These are phyloP conservation scores for Ogataea nonfermentans DNA, from an alignment of 805 yeast genomes.

Conservation along the genomic window DNA sequence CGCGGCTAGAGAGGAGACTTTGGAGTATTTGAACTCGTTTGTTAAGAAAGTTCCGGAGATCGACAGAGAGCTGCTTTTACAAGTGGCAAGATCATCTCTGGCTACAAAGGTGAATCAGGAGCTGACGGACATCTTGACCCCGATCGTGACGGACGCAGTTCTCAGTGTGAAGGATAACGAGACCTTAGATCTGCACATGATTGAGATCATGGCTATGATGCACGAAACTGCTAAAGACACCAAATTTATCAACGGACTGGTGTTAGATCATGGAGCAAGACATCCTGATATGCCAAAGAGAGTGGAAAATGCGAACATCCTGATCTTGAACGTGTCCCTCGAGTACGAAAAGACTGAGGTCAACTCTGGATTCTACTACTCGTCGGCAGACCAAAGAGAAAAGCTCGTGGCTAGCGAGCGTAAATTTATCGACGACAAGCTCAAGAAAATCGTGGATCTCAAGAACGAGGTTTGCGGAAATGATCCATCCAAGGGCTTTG, in stretches of 20 bases:
- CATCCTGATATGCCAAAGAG: conserved; percentile 98
- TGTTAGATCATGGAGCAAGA: conserved; percentile 96
- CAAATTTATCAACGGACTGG: conserved; percentile 80
- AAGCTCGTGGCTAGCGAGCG: conserved; percentile 91
- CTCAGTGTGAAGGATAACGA: conserved; percentile 60
- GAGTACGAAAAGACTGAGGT: conserved; percentile 98
- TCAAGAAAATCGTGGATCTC: conserved; percentile 85
- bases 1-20: conserved; percentile 72
- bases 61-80: conserved; percentile 85
- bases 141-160: conserved; percentile 96
- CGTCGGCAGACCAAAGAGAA: conserved; percentile 94
- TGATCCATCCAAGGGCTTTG: conserved; percentile 74
- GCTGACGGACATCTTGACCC: conserved; percentile 77
- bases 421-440: conserved; percentile 89
- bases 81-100: conserved; percentile 87
- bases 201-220: conserved; percentile 98
- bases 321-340: conserved; percentile 88
- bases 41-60: conserved; percentile 51
- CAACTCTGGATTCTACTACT: conserved; percentile 91
- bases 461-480: conserved; percentile 88
- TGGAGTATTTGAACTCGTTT: conserved; percentile 67
- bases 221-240: conserved; percentile 85
- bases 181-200: conserved; percentile 88
- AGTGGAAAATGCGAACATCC: conserved; percentile 76
- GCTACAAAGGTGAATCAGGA: conserved; percentile 82